These are phyloP conservation scores for Microbotryomycetes sp. DNA, from an alignment of 1,284 basidiomycete species.

Conservation along the genomic window DNA sequence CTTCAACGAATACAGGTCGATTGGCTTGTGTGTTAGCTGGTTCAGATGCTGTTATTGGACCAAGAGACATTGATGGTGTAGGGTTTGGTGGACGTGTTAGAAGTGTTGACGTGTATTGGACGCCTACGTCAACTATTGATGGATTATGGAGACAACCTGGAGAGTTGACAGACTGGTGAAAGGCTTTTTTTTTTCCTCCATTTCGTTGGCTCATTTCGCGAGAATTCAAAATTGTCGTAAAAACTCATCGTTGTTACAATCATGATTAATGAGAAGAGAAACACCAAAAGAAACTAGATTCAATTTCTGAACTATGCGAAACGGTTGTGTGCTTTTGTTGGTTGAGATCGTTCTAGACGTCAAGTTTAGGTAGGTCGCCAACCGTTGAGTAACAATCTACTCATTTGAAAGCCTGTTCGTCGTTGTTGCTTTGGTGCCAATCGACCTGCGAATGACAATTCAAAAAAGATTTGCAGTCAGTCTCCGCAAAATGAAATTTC, in stretches of 20 bases:
- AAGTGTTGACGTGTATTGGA: constrained; percentile 22
- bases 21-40: constrained; percentile 20
- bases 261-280: too few species aligned
- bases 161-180: too few species aligned
- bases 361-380: constrained; percentile 28
- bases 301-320: too few species aligned
- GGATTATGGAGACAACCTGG: constrained; percentile 10
- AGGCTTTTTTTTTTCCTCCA: too few species aligned
- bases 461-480: too few species aligned
- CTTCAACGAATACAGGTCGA: constrained; percentile 16
- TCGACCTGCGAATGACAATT: constrained; percentile 68
- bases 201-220: too few species aligned
- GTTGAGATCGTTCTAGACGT: too few species aligned
- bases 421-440: constrained; percentile 85
- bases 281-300: too few species aligned
- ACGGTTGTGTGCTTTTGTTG: too few species aligned
- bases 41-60: constrained; percentile 27
- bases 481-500: too few species aligned
- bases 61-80: constrained; percentile 24
- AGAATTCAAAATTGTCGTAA: too few species aligned
- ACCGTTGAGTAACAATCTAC: constrained; percentile 31
- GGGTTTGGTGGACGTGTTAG: constrained; percentile 26
- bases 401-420: constrained; percentile 60
- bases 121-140: constrained; percentile 10
- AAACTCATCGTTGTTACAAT: too few species aligned